These are phyloP conservation scores for Umbilicus rupestris DNA, from an alignment of 164 flowering plant genomes.

Conservation along the genomic window DNA sequence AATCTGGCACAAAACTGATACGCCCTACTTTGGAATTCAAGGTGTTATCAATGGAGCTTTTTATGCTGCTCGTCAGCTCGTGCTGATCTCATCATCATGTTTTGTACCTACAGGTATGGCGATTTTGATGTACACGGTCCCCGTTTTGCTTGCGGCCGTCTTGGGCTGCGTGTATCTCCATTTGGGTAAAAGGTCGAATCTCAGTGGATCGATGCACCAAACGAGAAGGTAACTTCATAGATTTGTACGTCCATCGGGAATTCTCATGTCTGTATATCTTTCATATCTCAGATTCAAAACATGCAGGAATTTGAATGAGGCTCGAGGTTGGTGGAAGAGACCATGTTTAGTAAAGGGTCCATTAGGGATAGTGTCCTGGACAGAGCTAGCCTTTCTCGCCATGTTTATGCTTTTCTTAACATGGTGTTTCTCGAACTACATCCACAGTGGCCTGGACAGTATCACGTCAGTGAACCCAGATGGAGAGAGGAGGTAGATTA, in stretches of 20 bases:
- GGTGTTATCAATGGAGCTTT: slow-evolving; percentile 21
- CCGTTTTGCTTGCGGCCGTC: slow-evolving; percentile 40
- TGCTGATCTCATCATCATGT: no score
- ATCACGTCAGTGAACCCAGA: slow-evolving; percentile 15
- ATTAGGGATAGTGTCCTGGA: slow-evolving; percentile 51
- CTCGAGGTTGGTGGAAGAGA: slow-evolving; percentile 21
- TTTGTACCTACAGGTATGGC: slow-evolving; percentile 14
- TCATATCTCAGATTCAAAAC: no score
- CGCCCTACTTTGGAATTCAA: slow-evolving; percentile 51
- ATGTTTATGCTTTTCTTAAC: slow-evolving; percentile 63
- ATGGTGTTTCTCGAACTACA: slow-evolving; percentile 42
- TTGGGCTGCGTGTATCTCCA: slow-evolving; percentile 61
- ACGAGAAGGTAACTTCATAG: not conserved
- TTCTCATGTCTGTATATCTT: not conserved
- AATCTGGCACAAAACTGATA: slow-evolving; percentile 19
- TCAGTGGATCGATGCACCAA: not conserved
- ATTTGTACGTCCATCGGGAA: not conserved
- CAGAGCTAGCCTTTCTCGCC: slow-evolving; percentile 38
- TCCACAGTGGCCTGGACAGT: slow-evolving; percentile 23
- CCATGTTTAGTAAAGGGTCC: slow-evolving; percentile 61
- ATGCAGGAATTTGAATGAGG: not conserved
- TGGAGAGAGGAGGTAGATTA: not conserved
- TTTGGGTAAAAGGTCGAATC: slow-evolving; percentile 26
- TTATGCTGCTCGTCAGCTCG: not conserved
- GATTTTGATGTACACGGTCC: slow-evolving; percentile 42